Evolutionary conservation across 2,329 filamentous ascomycete species (phyloP).

Genomic region (Colletotrichum sp.): DNA sequence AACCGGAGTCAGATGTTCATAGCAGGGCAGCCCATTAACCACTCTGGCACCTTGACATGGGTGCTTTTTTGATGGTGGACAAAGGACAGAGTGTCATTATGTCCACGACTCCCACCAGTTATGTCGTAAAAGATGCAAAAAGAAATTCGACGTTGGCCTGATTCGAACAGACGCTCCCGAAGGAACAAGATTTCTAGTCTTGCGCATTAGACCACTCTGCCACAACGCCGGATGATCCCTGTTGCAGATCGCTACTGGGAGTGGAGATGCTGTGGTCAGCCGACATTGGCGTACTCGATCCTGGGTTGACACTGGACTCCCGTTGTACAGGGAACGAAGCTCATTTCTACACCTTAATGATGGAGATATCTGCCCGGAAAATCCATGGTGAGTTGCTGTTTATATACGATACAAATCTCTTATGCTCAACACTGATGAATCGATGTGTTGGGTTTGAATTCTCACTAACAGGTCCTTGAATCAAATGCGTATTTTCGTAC

Average conservation of each 20-base stretch:
- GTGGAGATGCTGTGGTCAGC: not conserved
- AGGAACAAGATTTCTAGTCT: not conserved
- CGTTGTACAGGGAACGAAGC: not conserved
- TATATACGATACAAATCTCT: not conserved
- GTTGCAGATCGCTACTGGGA: not conserved
- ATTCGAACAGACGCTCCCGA: not conserved
- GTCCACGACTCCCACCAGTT: rapidly evolving
- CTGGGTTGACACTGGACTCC: not conserved
- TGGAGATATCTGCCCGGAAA: not conserved
- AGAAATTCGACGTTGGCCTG: not conserved
- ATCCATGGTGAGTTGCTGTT: not conserved
- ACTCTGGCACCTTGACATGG: not conserved
- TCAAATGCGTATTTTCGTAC: not conserved
- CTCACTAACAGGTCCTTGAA: not conserved
- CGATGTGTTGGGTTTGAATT: not conserved
- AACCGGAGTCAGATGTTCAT: not conserved
- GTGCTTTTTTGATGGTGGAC: not conserved
- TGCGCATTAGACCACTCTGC: not conserved
- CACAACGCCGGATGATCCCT: not conserved
- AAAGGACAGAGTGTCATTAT: not conserved
- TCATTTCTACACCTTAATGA: not conserved
- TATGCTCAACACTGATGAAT: not conserved
- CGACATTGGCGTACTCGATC: not conserved
- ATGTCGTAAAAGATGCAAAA: not conserved
- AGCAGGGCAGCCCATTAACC: not conserved